Percentiles rank a stretch among this genome's conserved stretches.
Evolutionary conservation across 192 early-diverging fungal species (phyloP).

Genomic region (Physocladia obscura): DNA sequence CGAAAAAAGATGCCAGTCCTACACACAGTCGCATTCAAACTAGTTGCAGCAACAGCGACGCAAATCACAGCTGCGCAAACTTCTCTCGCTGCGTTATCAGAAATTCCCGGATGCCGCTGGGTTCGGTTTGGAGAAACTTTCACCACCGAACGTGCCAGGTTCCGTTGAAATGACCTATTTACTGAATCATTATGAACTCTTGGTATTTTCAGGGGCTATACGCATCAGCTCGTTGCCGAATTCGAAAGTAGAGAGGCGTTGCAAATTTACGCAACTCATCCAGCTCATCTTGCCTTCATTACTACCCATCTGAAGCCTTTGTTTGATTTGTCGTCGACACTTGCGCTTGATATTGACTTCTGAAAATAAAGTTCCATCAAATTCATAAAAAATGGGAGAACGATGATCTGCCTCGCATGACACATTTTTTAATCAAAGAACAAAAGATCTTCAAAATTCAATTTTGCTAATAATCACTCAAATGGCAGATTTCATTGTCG

Average conservation of each 20-base stretch:
- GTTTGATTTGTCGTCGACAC: constrained; percentile 6
- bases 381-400: too few relatives aligned
- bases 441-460: too few relatives aligned
- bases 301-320: neutral
- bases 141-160: constrained; percentile 1
- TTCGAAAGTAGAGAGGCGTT: neutral
- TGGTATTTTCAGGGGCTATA: neutral
- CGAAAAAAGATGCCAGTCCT: neutral
- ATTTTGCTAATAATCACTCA: too few relatives aligned
- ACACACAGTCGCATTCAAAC: constrained; percentile 1
- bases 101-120: constrained; percentile 6
- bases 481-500: neutral
- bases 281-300: neutral
- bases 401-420: too few relatives aligned
- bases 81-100: neutral
- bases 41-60: neutral
- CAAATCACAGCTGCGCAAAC: neutral
- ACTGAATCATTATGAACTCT: neutral
- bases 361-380: too few relatives aligned
- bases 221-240: neutral
- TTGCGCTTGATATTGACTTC: constrained; percentile 6
- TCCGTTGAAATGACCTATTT: neutral
- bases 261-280: neutral
- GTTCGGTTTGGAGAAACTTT: constrained; percentile 8
- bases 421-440: too few relatives aligned